A percentile compares a stretch with the other conserved stretches of the same genome.
Evolutionary conservation across 2,329 filamentous ascomycete species (phyloP).

Genomic region (Claviceps quebecensis): DNA sequence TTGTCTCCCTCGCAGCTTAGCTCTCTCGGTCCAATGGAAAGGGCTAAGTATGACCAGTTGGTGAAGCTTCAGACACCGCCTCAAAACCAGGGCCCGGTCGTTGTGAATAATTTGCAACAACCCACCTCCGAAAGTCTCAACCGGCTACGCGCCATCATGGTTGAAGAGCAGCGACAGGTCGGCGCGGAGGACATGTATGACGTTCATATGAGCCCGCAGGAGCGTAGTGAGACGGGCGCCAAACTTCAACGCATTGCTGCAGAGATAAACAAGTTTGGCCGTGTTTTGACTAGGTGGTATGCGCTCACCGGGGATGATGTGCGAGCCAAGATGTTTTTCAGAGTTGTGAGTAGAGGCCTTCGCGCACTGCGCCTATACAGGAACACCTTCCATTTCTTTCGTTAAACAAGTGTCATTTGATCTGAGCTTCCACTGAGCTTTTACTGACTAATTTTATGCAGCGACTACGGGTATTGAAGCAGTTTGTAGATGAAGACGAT

Average conservation of each 20-base stretch:
- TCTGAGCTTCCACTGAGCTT: neutral
- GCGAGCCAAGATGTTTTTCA: constrained; percentile 38
- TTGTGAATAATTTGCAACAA: constrained; percentile 8
- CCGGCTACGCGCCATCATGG: constrained; percentile 21
- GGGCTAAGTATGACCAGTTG: constrained; percentile 27
- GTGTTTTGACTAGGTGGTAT: constrained; percentile 34
- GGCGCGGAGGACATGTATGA: constrained; percentile 27
- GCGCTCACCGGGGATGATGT: constrained; percentile 32
- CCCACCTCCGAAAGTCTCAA: constrained; percentile 13
- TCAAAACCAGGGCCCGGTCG: constrained; percentile 9
- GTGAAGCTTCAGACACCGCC: constrained; percentile 17
- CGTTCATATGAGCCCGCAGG: constrained; percentile 32
- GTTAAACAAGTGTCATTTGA: neutral
- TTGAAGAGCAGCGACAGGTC: constrained; percentile 27
- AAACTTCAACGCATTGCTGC: constrained; percentile 28
- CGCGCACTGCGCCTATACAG: too few relatives aligned
- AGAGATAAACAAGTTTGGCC: constrained; percentile 31
- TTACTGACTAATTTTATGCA: constrained; percentile 13
- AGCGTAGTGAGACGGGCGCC: constrained; percentile 28
- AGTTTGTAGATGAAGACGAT: constrained; percentile 37
- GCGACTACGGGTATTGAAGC: constrained; percentile 38
- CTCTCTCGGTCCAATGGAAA: constrained; percentile 29
- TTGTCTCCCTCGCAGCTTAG: constrained; percentile 23
- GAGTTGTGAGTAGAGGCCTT: constrained; percentile 27
- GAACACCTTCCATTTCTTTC: neutral